These are phyloP conservation scores for Rhynchospora tenuis DNA, from an alignment of 176 grass and related monocot species.

Conservation along the genomic window DNA sequence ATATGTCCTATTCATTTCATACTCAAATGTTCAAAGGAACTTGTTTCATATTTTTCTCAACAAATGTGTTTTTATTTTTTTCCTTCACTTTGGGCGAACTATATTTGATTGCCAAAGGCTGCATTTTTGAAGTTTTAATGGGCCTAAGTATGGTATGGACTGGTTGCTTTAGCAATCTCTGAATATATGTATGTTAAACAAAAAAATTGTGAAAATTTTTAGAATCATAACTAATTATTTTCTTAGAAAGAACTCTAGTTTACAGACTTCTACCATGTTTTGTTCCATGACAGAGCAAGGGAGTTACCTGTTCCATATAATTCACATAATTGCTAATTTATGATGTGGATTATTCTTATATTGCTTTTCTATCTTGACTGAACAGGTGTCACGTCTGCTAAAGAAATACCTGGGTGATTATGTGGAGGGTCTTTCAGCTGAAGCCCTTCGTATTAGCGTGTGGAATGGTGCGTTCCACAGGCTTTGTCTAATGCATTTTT, in stretches of 20 bases:
- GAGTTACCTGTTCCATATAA: background rate
- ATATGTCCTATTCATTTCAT: background rate
- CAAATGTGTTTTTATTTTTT: background rate
- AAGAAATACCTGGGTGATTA: conserved; percentile 98
- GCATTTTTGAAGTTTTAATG: background rate
- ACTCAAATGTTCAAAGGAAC: background rate
- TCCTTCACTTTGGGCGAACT: no score
- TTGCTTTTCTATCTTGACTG: background rate
- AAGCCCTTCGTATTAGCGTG: conserved; percentile 94
- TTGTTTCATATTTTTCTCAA: background rate
- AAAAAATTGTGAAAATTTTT: background rate
- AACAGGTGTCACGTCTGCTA: conserved; percentile 79
- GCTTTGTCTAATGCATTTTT: background rate
- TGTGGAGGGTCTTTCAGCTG: conserved; percentile 93
- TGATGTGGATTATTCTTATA: background rate
- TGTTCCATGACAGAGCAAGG: background rate
- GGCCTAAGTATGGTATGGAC: background rate
- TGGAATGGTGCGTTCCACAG: conserved; percentile 66
- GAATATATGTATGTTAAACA: background rate
- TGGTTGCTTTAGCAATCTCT: background rate
- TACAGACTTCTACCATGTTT: background rate
- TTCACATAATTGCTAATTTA: background rate
- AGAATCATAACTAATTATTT: background rate
- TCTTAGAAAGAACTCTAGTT: background rate
- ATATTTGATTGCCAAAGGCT: background rate